These are phyloP conservation scores for Pyrus pyrifolia DNA, from an alignment of 306 rosid species.

Conservation along the genomic window DNA sequence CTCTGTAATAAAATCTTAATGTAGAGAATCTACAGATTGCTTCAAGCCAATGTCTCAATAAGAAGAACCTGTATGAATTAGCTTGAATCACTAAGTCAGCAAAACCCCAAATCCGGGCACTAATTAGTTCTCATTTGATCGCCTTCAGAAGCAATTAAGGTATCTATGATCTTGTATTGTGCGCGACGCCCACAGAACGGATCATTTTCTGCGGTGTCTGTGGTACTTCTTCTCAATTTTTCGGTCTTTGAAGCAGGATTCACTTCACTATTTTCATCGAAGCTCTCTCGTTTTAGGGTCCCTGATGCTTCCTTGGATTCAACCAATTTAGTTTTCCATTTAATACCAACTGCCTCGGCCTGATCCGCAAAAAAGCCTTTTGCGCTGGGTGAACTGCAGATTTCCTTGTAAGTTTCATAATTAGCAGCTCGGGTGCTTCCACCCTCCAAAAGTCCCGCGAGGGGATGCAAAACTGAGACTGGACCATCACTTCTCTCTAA, in stretches of 20 bases:
- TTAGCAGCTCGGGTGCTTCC: constrained; percentile 59
- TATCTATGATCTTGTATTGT: constrained; percentile 28
- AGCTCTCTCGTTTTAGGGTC: constrained; percentile 17
- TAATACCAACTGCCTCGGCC: constrained; percentile 55
- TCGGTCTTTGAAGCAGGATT: constrained; percentile 10
- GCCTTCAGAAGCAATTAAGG: constrained; percentile 31
- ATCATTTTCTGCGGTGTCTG: constrained; percentile 21
- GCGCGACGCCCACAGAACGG: constrained; percentile 16
- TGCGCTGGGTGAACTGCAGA: constrained; percentile 58
- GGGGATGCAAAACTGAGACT: constrained; percentile 61
- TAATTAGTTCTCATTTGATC: constrained; percentile 17
- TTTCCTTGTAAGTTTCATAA: constrained; percentile 68
- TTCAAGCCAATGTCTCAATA: neutral
- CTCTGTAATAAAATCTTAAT: neutral
- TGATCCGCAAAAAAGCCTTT: constrained; percentile 65
- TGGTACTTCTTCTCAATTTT: constrained; percentile 16
- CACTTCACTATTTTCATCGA: neutral
- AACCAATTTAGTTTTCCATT: constrained; percentile 39
- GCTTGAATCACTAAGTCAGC: neutral
- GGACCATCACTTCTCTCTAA: constrained; percentile 57
- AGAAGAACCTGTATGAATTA: neutral
- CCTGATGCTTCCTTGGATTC: constrained; percentile 21
- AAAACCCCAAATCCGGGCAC: constrained; percentile 16
- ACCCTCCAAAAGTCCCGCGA: constrained; percentile 59
- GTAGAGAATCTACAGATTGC: neutral